These are phyloP conservation scores for Fusarium pseudograminearum DNA, from an alignment of 2,329 filamentous ascomycete species.

Conservation along the genomic window DNA sequence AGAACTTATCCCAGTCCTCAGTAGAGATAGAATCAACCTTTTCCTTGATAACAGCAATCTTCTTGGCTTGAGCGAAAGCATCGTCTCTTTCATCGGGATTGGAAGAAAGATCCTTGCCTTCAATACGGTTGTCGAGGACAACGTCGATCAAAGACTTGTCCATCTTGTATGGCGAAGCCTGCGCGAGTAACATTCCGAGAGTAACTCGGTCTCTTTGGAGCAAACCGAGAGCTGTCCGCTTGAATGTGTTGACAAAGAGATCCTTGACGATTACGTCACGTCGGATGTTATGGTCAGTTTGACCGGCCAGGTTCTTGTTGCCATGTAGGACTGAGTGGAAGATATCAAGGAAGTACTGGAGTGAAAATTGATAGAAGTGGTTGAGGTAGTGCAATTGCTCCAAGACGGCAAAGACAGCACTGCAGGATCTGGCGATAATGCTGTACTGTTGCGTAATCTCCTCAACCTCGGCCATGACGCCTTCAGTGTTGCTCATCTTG, in stretches of 20 bases:
- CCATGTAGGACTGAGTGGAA: constrained; percentile 91
- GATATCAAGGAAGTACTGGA: constrained; percentile 98
- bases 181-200: constrained; percentile 92
- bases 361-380: constrained; percentile 99
- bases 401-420: constrained; percentile 94
- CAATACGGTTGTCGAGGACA: constrained; percentile 81
- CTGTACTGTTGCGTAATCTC: constrained; percentile 95
- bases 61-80: constrained; percentile 75
- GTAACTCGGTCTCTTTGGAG: constrained; percentile 95
- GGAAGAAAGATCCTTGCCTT: constrained; percentile 83
- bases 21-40: constrained; percentile 72
- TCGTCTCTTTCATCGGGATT: constrained; percentile 73
- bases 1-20: constrained; percentile 83
- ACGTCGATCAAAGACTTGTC: constrained; percentile 89
- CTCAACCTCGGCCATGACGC: constrained; percentile 98
- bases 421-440: constrained; percentile 93
- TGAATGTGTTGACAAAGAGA: constrained; percentile 91
- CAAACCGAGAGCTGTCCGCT: constrained; percentile 91
- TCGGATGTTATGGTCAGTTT: constrained; percentile 80
- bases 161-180: constrained; percentile 96
- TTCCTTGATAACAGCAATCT: constrained; percentile 79
- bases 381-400: constrained; percentile 98
- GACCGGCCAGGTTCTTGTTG: constrained; percentile 77
- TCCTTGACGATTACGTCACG: constrained; percentile 92
- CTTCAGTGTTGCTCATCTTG: constrained; percentile 97